Evolutionary conservation across 2,329 filamentous ascomycete genomes (phyloP).

Genomic region (Neofusicoccum cordaticola): DNA sequence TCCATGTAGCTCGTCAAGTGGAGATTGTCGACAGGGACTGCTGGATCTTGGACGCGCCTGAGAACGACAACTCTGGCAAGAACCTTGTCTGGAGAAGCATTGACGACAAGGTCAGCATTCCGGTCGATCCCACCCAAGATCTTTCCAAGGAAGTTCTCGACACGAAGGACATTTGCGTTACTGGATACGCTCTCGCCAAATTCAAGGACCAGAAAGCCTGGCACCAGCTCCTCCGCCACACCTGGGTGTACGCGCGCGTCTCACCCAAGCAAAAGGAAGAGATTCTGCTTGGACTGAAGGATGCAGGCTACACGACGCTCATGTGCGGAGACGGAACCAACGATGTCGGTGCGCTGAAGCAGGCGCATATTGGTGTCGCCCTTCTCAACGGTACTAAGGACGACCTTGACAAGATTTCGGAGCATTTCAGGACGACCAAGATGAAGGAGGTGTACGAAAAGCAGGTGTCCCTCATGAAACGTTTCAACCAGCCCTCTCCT

Average conservation of each 20-base stretch:
- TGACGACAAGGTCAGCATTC: conserved; percentile 82
- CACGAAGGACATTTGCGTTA: conserved; percentile 90
- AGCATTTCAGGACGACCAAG: conserved; percentile 89
- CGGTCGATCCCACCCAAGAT: conserved; percentile 77
- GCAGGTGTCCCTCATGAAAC: conserved; percentile 83
- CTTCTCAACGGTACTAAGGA: conserved; percentile 92
- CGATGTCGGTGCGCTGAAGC: conserved; percentile 95
- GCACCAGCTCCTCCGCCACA: conserved; percentile 74
- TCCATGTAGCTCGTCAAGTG: conserved; percentile 91
- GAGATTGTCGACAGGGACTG: conserved; percentile 97
- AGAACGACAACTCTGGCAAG: conserved; percentile 77
- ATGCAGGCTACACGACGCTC: conserved; percentile 94
- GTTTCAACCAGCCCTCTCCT: conserved; percentile 92
- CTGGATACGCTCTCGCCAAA: conserved; percentile 87
- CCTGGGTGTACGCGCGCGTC: conserved; percentile 97
- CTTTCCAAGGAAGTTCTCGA: conserved; percentile 78
- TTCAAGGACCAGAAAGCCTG: conserved; percentile 80
- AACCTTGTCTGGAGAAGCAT: conserved; percentile 91
- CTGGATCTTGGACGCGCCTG: conserved; percentile 90
- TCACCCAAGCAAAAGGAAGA: conserved; percentile 99
- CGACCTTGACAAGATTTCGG: conserved; percentile 85
- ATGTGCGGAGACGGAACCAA: conserved; percentile 99
- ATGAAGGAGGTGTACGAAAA: conserved; percentile 99
- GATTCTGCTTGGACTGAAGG: conserved; percentile 92
- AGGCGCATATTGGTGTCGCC: conserved; percentile 94